Base-by-base conservation (phyloP, 2,329 filamentous ascomycete species). In the Fusarium sp. region DNA sequence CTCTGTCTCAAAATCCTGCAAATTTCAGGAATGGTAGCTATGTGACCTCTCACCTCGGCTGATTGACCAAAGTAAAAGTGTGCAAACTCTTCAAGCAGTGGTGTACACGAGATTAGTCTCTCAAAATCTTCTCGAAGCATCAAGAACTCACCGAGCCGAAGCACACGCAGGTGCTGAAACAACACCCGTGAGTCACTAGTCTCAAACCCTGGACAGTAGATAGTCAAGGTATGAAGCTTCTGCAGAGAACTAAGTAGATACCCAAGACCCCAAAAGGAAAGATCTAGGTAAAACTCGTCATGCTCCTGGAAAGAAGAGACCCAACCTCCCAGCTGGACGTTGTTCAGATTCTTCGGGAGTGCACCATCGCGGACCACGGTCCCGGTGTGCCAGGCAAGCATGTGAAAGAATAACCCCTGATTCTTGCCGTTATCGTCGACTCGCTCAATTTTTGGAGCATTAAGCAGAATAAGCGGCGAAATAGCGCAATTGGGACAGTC, bases 401-500 rank as follows among this genome's bases (percentile, higher is more conserved):
- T 30, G 17, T 8, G 6, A 4, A 32, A 4, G 12, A 20, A 32
- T n/a, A 8, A 3, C 17, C 15, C 27, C 30, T 7, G 5, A n/a
- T n/a, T 32, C 17, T n/a, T 32, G 7, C 47, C 27, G 47, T 32
- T 10, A 12, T 30, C 27, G 11, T 52, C 47, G 6, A 57, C 2
- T 2, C 33, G 54, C 20, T 57, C 54, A 3, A 57, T 10, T 5
- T 57, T 35, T 8, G 54, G 32, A 2, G 54, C 20, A 12, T 37
- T 20, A 6, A 25, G 20, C 4, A 57, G 22, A 57, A 57, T n/a
- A 8, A 37, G 20, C 25, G 33, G 2, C 14, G 54, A 12, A 20
- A 52, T 6, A 20, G 27, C 20, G 14, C 12, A 6, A 2, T 25
- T 37, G 32, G 14, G 32, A 0, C 20, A 5, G 0, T 15, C 4